A percentile compares a stretch with the other conserved stretches of the same genome.
phyloP scores from a whole-genome alignment of 1,139 yeast species.

The Debaryomyces sp. region DNA sequence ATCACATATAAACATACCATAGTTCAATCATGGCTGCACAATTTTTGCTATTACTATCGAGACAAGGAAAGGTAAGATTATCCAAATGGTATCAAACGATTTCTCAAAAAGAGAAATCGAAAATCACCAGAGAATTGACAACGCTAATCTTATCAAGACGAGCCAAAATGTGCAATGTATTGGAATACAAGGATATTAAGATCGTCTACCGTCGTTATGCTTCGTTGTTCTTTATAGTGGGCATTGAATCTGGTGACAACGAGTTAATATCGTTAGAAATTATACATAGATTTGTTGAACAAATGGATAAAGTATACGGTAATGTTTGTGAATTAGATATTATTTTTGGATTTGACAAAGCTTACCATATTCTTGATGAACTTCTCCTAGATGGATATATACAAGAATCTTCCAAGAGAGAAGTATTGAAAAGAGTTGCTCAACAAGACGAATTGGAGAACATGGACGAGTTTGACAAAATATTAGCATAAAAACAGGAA shows the following conservation, averaged over 20 bases:
- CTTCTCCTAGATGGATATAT: slow-evolving; percentile 80
- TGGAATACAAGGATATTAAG: slow-evolving; percentile 88
- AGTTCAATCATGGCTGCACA: slow-evolving; percentile 61
- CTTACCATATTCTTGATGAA: slow-evolving; percentile 91
- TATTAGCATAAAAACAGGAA: slow-evolving; percentile 28
- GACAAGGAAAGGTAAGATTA: slow-evolving; percentile 93
- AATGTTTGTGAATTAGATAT: slow-evolving; percentile 93
- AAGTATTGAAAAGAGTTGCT: slow-evolving; percentile 72
- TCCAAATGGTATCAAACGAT: slow-evolving; percentile 91
- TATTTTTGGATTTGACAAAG: slow-evolving; percentile 91
- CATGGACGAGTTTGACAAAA: slow-evolving; percentile 52
- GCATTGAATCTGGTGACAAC: slow-evolving; percentile 81
- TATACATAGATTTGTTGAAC: slow-evolving; percentile 92
- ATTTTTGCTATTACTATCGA: slow-evolving; percentile 77
- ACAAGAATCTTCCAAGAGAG: slow-evolving; percentile 82
- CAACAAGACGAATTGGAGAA: slow-evolving; percentile 72
- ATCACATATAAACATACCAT: not conserved
- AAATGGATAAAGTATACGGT: slow-evolving; percentile 96
- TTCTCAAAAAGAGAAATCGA: slow-evolving; percentile 79
- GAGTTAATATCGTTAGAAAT: slow-evolving; percentile 84
- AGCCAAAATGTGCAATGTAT: slow-evolving; percentile 93
- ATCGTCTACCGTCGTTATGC: slow-evolving; percentile 92
- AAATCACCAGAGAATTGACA: slow-evolving; percentile 82
- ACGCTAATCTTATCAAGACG: slow-evolving; percentile 83
- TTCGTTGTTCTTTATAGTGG: slow-evolving; percentile 85